Evolutionary conservation across 2,329 filamentous ascomycete species (phyloP), one percentile per base, ranked within the genome.

Genomic region (Dactylellina drechsleri): DNA sequence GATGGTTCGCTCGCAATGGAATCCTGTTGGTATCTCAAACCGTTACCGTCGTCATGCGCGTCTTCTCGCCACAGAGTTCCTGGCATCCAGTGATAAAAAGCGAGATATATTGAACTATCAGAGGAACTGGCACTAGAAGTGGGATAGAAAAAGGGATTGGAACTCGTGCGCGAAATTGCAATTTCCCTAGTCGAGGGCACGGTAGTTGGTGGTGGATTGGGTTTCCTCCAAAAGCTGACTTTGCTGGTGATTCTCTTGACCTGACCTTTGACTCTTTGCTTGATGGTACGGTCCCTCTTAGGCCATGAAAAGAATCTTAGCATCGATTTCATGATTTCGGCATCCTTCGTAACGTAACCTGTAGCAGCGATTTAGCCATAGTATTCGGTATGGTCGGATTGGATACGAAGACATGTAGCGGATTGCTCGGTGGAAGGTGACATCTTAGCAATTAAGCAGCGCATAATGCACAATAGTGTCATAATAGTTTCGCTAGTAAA

Each of bases 241-340:
- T 43, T 66, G 50, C 52, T 66, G 8, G 52, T 40, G 23, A 66
- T 41, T 20, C 23, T 66, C 23, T 50, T 58, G 23, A 66, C 3
- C 15, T 15, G 7, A 4, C 18, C 40, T 36, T 56, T 65, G 15
- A 47, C 18, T 36, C 40, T 49, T 28, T 66, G 13, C 28, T 31
- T 66, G 16, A 66, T 31, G 10, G 62, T 57, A 6, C 15, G 47
- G 41, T 16, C 36, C 7, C 13, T 31, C 28, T 58, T 58, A 2
- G 18, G 10, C 54, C 40, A n/a, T 7, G 18, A 58, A 18, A 58
- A 58, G 23, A 58, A n/a, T 41, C 16, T 6, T 7, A 16, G 40
- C 43, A 58, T 58, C 54, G 36, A 41, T 8, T 18, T 45, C 54
- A 58, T 58, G 1, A 18, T 18, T 18, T 26, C 2, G 16, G 2